Conservation (phyloP, 352 stramenopile genomes). For the Pythium brassicae region DNA sequence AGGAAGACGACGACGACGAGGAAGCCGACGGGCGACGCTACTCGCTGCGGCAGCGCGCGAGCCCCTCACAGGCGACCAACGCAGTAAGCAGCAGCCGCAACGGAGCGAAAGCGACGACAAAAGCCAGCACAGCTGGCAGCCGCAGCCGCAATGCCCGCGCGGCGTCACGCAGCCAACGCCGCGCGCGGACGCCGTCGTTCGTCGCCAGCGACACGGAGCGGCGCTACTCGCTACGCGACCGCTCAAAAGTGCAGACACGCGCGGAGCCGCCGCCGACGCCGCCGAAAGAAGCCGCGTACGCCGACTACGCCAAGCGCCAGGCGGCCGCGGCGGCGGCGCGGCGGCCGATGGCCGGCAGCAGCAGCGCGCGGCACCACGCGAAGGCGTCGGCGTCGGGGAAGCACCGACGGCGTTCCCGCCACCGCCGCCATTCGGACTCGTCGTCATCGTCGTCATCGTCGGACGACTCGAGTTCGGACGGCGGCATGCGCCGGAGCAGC, state of each 20-base stretch:
- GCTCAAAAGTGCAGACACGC: conserved; percentile 52
- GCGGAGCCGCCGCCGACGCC: conserved; percentile 7
- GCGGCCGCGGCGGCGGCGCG: not conserved
- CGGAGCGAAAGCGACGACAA: conserved; percentile 3
- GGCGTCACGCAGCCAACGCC: not conserved
- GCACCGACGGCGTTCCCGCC: conserved; percentile 16
- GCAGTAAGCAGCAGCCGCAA: conserved; percentile 19
- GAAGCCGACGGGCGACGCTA: conserved; percentile 11
- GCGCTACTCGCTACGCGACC: conserved; percentile 70
- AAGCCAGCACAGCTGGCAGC: conserved; percentile 1
- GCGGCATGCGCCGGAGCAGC: conserved; percentile 58
- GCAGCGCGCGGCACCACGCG: conserved; percentile 15
- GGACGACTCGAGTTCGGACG: conserved; percentile 52
- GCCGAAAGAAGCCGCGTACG: not conserved
- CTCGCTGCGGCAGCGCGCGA: conserved; percentile 10
- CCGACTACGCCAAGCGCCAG: conserved; percentile 68
- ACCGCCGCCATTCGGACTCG: conserved; percentile 25
- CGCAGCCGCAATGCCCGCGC: not conserved
- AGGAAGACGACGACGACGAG: conserved; percentile 4
- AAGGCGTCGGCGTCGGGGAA: conserved; percentile 20
- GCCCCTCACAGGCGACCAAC: conserved; percentile 4
- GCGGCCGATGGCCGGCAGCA: conserved; percentile 13
- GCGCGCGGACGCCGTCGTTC: conserved; percentile 13
- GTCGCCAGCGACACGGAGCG: conserved; percentile 22
- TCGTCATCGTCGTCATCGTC: conserved; percentile 52